These are phyloP conservation scores for Ganoderma lingzhi DNA, from an alignment of 1,284 basidiomycete species.

Conservation along the genomic window DNA sequence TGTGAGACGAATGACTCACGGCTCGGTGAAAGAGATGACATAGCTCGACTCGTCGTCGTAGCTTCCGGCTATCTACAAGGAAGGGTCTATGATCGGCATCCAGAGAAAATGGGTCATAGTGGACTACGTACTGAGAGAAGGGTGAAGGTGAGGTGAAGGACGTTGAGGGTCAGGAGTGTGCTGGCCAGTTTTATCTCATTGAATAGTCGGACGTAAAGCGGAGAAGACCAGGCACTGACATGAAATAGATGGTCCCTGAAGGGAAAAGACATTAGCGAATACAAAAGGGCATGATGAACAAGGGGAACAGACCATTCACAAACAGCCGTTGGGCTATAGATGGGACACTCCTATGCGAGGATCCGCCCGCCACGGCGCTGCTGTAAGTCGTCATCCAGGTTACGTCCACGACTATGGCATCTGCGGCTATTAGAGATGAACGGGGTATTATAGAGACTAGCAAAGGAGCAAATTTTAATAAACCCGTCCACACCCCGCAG, in stretches of 20 bases:
- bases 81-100: background rate
- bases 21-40: slow-evolving; percentile 12
- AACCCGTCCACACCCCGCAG: background rate
- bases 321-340: background rate
- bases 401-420: slow-evolving; percentile 6
- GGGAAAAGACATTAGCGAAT: background rate
- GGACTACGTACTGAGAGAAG: slow-evolving; percentile 9
- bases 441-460: slow-evolving; percentile 5
- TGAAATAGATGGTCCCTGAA: slow-evolving; percentile 11
- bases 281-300: background rate
- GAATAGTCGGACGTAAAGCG: background rate
- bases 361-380: background rate
- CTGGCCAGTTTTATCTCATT: background rate
- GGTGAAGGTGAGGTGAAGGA: slow-evolving; percentile 6
- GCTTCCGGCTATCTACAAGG: background rate
- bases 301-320: background rate
- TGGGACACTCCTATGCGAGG: background rate
- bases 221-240: background rate
- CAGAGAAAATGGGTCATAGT: background rate
- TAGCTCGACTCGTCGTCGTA: background rate
- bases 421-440: slow-evolving; percentile 9
- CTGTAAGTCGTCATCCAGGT: slow-evolving; percentile 11
- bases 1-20: background rate
- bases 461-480: background rate
- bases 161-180: slow-evolving; percentile 4